These are phyloP conservation scores for Piper longum DNA, from an alignment of 164 flowering plant species.

Conservation along the genomic window DNA sequence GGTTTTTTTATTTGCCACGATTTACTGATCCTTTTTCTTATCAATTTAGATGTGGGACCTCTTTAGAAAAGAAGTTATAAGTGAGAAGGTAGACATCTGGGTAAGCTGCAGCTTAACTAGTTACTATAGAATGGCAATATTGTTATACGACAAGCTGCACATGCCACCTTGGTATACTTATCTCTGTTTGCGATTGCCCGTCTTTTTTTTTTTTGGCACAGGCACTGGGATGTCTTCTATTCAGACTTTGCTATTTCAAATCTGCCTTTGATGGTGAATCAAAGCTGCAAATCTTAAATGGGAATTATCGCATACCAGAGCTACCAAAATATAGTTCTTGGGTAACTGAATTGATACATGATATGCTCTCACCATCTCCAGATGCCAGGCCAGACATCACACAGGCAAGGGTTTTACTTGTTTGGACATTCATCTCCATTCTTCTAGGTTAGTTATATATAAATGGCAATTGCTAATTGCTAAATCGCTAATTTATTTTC, in stretches of 20 bases:
- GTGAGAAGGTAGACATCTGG: constrained; percentile 98
- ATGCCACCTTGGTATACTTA: no score
- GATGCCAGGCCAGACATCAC: constrained; percentile 95
- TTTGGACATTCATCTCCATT: constrained; percentile 92
- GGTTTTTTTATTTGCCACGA: constrained; percentile 8
- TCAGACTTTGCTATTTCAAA: constrained; percentile 81
- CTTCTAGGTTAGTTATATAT: constrained; percentile 94
- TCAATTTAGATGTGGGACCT: constrained; percentile 92
- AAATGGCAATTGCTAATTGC: constrained; percentile 16
- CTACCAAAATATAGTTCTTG: constrained; percentile 61
- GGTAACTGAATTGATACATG: constrained; percentile 58
- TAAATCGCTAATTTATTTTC: constrained; percentile 16
- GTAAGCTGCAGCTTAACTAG: constrained; percentile 31
- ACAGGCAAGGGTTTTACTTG: constrained; percentile 99
- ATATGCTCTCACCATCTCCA: constrained; percentile 89
- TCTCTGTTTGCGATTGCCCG: neutral
- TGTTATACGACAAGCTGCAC: neutral
- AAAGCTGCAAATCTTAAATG: constrained; percentile 89
- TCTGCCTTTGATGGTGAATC: constrained; percentile 99
- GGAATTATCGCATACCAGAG: constrained; percentile 94
- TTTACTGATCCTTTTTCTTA: constrained; percentile 7
- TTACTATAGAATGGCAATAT: neutral
- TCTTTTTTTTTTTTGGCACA: constrained; percentile 14
- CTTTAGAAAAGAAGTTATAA: constrained; percentile 71
- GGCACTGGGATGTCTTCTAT: constrained; percentile 98